Conservation (phyloP, 2,329 filamentous ascomycete species). For the Elsinoe necatrix region DNA sequence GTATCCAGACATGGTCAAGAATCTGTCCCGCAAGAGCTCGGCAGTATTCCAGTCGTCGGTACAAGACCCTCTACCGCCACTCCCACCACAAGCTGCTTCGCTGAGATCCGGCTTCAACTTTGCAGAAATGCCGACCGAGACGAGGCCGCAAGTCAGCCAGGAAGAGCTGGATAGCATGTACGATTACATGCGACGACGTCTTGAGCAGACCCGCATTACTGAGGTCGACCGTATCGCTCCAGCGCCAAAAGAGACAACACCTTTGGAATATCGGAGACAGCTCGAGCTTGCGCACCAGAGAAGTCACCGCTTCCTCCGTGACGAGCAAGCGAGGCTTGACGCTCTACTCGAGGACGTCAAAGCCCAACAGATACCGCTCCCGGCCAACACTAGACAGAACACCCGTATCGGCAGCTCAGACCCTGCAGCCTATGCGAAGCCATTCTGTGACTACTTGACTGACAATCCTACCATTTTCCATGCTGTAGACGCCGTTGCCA, state of each 20-base stretch:
- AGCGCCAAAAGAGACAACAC: neutral
- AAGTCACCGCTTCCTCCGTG: slow-evolving; percentile 9
- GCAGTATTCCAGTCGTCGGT: slow-evolving; percentile 1
- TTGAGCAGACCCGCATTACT: slow-evolving; percentile 3
- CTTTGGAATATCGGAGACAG: slow-evolving; percentile 1
- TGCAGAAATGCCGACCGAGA: neutral
- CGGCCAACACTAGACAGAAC: neutral
- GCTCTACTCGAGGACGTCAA: slow-evolving; percentile 15
- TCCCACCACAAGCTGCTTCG: slow-evolving; percentile 8
- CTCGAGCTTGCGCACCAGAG: slow-evolving; percentile 4
- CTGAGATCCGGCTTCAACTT: slow-evolving; percentile 12
- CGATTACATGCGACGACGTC: slow-evolving; percentile 7
- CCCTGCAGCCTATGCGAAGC: slow-evolving; percentile 55
- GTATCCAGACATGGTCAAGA: slow-evolving; percentile 14
- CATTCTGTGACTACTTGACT: slow-evolving; percentile 79
- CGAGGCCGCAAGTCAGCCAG: neutral
- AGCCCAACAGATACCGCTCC: neutral
- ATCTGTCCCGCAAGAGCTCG: slow-evolving; percentile 15
- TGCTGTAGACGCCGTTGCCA: slow-evolving; percentile 68
- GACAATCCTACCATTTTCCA: slow-evolving; percentile 93
- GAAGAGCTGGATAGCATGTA: slow-evolving; percentile 14
- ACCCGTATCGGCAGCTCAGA: neutral
- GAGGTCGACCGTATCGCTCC: neutral
- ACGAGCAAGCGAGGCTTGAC: slow-evolving; percentile 10
- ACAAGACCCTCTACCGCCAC: slow-evolving; percentile 8